Conservation (phyloP, 176 grass and related monocot species). For the Themeda triandra region DNA sequence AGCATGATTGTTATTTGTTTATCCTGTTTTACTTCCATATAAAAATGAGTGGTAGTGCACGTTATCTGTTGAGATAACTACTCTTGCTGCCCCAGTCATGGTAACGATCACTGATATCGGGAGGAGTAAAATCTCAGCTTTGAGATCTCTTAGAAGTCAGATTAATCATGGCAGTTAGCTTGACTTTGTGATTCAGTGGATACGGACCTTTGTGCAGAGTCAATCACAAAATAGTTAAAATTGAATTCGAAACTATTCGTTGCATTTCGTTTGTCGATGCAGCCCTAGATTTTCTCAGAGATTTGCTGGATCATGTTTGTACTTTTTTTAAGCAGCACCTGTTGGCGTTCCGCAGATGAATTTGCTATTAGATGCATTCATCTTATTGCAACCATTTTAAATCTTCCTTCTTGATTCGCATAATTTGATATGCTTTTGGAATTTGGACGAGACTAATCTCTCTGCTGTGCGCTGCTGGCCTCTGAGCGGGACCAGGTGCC, state of each 20-base stretch:
- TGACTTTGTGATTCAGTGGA: constrained; percentile 48
- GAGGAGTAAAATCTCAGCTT: constrained; percentile 49
- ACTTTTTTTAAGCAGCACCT: constrained; percentile 6
- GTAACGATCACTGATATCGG: background rate
- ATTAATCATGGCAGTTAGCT: constrained; percentile 28
- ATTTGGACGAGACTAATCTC: background rate
- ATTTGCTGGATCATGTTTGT: constrained; percentile 45
- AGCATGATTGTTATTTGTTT: constrained; percentile 1
- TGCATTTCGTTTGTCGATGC: constrained; percentile 22
- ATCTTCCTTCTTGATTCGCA: background rate
- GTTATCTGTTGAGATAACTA: constrained; percentile 7
- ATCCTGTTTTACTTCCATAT: constrained; percentile 26
- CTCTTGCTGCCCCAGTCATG: constrained; percentile 6
- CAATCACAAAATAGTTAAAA: background rate
- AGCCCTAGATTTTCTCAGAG: constrained; percentile 54
- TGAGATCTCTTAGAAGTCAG: constrained; percentile 45
- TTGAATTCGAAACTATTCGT: background rate
- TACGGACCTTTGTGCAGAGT: constrained; percentile 26
- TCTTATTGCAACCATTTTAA: background rate
- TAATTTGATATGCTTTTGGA: background rate
- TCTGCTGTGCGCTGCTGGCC: background rate
- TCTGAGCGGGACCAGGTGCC: too few species aligned
- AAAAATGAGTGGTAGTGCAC: background rate
- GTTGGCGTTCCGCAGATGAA: background rate
- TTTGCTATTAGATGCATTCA: background rate